Percentiles rank a stretch among this genome's conserved stretches.
These are phyloP conservation scores for Viridothelium virens DNA, from an alignment of 495 filamentous ascomycete genomes.

Conservation along the genomic window DNA sequence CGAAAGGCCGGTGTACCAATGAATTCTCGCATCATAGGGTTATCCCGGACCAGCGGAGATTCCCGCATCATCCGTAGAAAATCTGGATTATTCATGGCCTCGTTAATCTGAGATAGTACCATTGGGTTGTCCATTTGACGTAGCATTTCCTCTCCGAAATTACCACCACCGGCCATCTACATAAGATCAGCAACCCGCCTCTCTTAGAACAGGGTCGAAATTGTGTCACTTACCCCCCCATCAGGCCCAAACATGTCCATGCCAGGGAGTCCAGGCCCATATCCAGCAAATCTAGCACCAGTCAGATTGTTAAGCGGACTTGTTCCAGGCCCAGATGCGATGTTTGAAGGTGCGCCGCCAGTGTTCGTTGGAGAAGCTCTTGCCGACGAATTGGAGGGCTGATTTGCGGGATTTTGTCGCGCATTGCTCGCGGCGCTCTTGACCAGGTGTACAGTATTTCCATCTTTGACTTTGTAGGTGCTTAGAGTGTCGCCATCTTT, in stretches of 20 bases:
- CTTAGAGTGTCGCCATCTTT: constrained; percentile 83
- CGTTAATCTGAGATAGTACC: constrained; percentile 76
- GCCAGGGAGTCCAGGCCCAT: constrained; percentile 71
- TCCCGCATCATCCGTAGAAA: constrained; percentile 86
- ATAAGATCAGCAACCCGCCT: constrained; percentile 23
- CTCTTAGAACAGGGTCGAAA: background rate
- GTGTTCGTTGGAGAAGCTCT: background rate
- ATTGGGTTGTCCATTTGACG: constrained; percentile 80
- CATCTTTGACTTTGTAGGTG: constrained; percentile 87
- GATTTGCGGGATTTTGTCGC: constrained; percentile 51
- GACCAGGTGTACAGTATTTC: constrained; percentile 94
- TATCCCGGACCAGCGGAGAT: constrained; percentile 79
- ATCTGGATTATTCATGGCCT: constrained; percentile 85
- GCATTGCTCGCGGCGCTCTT: constrained; percentile 90
- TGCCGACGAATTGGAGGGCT: constrained; percentile 15
- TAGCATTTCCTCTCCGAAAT: constrained; percentile 59
- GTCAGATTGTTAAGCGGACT: constrained; percentile 87
- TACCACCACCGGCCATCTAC: constrained; percentile 61
- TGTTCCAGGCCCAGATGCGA: constrained; percentile 85
- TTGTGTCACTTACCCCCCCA: constrained; percentile 65
- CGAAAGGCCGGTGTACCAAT: constrained; percentile 80
- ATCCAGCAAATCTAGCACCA: constrained; percentile 88
- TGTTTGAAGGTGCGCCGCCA: constrained; percentile 64
- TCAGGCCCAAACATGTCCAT: constrained; percentile 91
- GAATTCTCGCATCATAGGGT: constrained; percentile 72